phyloP scores from a whole-genome alignment of 2,329 filamentous ascomycete genomes.

The Penicillium sp. region DNA sequence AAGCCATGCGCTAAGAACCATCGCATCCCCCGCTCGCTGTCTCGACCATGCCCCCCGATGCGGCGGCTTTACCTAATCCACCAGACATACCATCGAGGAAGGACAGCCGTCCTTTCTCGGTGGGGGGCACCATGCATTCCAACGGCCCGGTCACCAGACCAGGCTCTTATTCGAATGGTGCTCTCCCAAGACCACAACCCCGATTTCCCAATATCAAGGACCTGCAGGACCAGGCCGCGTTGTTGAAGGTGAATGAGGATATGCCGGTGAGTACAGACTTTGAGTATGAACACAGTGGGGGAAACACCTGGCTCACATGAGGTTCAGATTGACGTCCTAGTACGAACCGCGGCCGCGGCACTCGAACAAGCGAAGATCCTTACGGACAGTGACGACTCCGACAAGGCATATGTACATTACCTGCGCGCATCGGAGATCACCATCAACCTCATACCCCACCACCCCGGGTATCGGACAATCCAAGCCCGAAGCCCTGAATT shows the following conservation, averaged over 20 bases:
- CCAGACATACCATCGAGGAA: constrained; percentile 39
- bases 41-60: constrained; percentile 42
- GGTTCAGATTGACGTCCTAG: constrained; percentile 36
- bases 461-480: constrained; percentile 71
- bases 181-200: constrained; percentile 25
- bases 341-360: constrained; percentile 40
- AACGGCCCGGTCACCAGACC: constrained; percentile 29
- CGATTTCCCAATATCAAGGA: constrained; percentile 44
- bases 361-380: constrained; percentile 37
- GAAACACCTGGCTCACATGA: constrained; percentile 21
- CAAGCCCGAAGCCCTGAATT: constrained; percentile 56
- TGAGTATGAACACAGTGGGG: not conserved
- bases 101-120: constrained; percentile 30
- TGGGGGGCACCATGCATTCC: constrained; percentile 33
- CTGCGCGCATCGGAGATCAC: constrained; percentile 79
- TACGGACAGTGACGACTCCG: constrained; percentile 51
- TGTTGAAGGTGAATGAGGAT: constrained; percentile 35
- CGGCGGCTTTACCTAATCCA: constrained; percentile 40
- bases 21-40: constrained; percentile 12
- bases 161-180: constrained; percentile 29
- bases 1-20: constrained; percentile 30
- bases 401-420: constrained; percentile 80
- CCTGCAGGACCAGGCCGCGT: constrained; percentile 42
- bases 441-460: constrained; percentile 72
- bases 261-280: constrained; percentile 32